A percentile compares a stretch with the other conserved stretches of the same genome.
phyloP scores from a whole-genome alignment of 2,329 filamentous ascomycete genomes.

The Tolypocladium pustulatum region DNA sequence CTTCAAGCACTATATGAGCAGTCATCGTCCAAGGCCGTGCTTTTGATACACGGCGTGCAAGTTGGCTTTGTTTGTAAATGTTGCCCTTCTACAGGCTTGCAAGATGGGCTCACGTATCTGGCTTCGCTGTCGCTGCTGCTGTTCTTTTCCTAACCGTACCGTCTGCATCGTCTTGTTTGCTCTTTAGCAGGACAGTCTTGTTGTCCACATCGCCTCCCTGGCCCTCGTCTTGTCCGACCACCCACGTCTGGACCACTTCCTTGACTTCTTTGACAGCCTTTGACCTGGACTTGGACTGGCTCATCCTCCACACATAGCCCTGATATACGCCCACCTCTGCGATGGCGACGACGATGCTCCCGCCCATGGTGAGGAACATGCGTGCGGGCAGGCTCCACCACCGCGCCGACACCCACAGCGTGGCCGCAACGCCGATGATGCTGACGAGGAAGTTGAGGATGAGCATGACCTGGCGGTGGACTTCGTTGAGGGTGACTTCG shows the following conservation, averaged over 20 bases:
- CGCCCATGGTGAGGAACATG: slow-evolving; percentile 60
- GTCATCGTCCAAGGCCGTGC: too few species aligned
- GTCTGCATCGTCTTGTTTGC: neutral
- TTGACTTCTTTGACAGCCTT: slow-evolving; percentile 52
- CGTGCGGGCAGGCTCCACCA: slow-evolving; percentile 66
- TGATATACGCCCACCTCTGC: slow-evolving; percentile 71
- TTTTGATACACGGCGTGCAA: too few species aligned
- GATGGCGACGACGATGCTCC: slow-evolving; percentile 58
- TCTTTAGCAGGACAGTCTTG: neutral
- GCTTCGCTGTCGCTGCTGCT: slow-evolving; percentile 3
- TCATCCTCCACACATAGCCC: slow-evolving; percentile 62
- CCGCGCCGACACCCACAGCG: slow-evolving; percentile 66
- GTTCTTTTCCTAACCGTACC: slow-evolving; percentile 15
- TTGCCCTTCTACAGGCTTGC: neutral
- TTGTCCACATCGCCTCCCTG: slow-evolving; percentile 10
- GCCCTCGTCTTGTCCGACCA: slow-evolving; percentile 34
- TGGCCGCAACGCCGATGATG: slow-evolving; percentile 66
- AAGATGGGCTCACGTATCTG: neutral
- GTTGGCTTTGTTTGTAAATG: neutral
- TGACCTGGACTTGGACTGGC: slow-evolving; percentile 55
- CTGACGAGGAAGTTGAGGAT: slow-evolving; percentile 87
- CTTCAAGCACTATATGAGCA: too few species aligned
- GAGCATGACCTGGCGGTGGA: slow-evolving; percentile 72
- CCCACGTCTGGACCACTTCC: slow-evolving; percentile 63
- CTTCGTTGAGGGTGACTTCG: slow-evolving; percentile 57